Base-by-base conservation (phyloP, 192 early-diverging fungal species). In the Linnemannia schmuckeri region DNA sequence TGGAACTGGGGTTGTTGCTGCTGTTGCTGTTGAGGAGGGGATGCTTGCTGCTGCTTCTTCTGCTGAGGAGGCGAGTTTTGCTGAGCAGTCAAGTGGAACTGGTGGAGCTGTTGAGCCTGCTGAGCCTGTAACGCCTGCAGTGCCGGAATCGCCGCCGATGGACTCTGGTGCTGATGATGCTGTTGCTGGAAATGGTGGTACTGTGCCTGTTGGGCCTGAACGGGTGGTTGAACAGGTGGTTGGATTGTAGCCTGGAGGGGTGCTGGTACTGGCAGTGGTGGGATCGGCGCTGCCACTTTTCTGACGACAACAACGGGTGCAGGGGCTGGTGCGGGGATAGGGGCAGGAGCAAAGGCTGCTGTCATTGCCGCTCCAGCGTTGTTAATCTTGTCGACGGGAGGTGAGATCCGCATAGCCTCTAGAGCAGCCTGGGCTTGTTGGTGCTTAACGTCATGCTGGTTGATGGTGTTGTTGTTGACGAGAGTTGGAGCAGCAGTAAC, bases 151-250 rank as follows among this genome's bases (percentile, higher is more conserved):
- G 30, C 30, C 61, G 30, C 61, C 30, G 27, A 66, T 30, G 61
- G 61, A 66, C 30, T 66, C 4, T 63, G 61, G 9, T 63, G 61
- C 35, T 70, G 77, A 37, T 70, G 57, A 15, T 63, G 30, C 4
- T 66, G 61, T 30, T 66, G 55, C 35, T 78, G 77, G 20, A 70
- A 69, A 6, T 78, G 77, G n/a, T 71, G 47, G 40, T 68, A 63
- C 22, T 69, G 76, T 41, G 66, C 66, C 63, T 77, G 76, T 33
- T 70, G 77, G 8, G 66, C 69, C 10, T 37, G 68, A 1, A 35
- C 30, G 33, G 69, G 77, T 7, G 37, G 68, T 9, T 66, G 46
- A 33, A 33, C 35, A 12, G 38, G 77, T 27, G 42, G 66, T n/a
- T 78, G 77, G 17, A 66, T 66, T 2, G 61, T 66, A 30, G 44